These are phyloP conservation scores for Podochytrium sp. DNA, from an alignment of 192 early-diverging fungal species.

Conservation along the genomic window DNA sequence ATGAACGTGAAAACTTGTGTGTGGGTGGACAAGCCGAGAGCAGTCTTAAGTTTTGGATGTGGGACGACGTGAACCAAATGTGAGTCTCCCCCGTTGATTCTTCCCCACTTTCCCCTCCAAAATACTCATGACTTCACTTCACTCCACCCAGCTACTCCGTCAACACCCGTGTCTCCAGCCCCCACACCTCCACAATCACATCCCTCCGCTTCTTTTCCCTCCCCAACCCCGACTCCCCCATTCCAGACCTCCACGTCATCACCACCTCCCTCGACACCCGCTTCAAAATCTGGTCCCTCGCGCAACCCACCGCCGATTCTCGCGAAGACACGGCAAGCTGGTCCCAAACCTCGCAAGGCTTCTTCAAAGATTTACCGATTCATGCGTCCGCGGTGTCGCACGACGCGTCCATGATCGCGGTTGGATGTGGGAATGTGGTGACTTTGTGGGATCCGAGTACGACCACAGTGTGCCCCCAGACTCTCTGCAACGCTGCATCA, in stretches of 20 bases:
- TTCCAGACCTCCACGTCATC: conserved; percentile 49
- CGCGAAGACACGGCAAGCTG: conserved; percentile 41
- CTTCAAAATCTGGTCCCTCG: conserved; percentile 61
- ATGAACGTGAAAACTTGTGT: conserved; percentile 52
- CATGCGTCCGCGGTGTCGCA: conserved; percentile 59
- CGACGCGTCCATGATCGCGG: conserved; percentile 75
- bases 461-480: conserved; percentile 52
- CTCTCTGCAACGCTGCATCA: conserved; percentile 57
- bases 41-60: conserved; percentile 78
- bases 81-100: no score
- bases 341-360: conserved; percentile 63
- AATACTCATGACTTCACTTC: conserved; percentile 46
- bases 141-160: conserved; percentile 67
- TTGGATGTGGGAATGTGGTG: conserved; percentile 69
- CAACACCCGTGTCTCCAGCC: conserved; percentile 72
- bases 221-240: conserved; percentile 1
- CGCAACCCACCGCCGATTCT: background rate
- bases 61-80: conserved; percentile 48
- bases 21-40: conserved; percentile 56
- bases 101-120: background rate
- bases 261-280: conserved; percentile 64
- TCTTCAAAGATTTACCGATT: conserved; percentile 45
- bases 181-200: conserved; percentile 61
- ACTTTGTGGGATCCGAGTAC: conserved; percentile 77
- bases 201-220: conserved; percentile 59